A percentile compares a stretch with the other conserved stretches of the same genome.
Evolutionary conservation across 352 stramenopile species (phyloP).

Genomic region (Thalassiosira mediterranea): DNA sequence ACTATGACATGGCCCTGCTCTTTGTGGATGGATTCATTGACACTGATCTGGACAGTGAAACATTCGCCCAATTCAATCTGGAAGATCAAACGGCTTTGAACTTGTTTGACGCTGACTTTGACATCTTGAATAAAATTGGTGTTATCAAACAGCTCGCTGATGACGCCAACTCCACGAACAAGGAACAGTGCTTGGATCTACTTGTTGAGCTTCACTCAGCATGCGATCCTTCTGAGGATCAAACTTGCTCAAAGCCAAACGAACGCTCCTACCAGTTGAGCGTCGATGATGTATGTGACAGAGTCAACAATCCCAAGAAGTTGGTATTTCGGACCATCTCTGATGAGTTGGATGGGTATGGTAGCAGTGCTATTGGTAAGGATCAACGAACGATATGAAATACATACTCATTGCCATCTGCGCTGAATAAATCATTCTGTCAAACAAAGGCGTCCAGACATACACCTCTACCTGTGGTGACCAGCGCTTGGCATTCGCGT

Average conservation of each 20-base stretch:
- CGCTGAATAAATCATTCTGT: no score
- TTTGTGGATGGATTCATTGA: not conserved
- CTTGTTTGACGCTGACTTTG: not conserved
- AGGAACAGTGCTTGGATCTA: not conserved
- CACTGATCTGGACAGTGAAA: no score
- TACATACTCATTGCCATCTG: no score
- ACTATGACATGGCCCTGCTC: not conserved
- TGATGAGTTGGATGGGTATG: not conserved
- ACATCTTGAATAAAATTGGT: not conserved
- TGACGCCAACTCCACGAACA: not conserved
- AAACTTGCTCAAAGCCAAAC: not conserved
- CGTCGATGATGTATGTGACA: not conserved
- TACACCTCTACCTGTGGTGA: not conserved
- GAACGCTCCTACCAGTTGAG: not conserved
- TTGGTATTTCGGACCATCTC: not conserved
- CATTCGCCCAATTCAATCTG: not conserved
- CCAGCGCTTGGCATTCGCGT: not conserved
- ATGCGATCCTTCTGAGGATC: not conserved
- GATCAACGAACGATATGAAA: no score
- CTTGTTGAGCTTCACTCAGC: slow-evolving; percentile 2
- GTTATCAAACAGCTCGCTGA: not conserved
- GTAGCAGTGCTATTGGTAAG: not conserved
- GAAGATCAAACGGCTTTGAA: not conserved
- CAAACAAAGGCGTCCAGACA: no score
- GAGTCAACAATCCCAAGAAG: not conserved